phyloP scores from a whole-genome alignment of 2,329 filamentous ascomycete genomes.

The Xylaria sp. region DNA sequence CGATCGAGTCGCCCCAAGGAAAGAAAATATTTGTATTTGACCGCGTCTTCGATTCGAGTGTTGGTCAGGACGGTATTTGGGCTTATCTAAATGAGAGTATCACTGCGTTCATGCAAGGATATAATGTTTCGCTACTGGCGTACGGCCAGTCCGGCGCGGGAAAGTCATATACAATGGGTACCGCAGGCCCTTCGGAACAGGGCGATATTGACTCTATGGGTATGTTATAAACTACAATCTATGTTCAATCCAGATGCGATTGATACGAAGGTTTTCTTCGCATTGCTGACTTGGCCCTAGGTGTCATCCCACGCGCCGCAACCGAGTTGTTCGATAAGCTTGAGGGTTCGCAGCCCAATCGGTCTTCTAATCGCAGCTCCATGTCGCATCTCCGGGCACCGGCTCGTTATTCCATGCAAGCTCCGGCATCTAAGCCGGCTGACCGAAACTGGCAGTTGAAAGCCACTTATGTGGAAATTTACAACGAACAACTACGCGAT shows the following conservation, averaged over 20 bases:
- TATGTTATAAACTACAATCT: slow-evolving; percentile 41
- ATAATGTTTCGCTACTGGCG: slow-evolving; percentile 95
- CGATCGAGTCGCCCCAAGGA: slow-evolving; percentile 86
- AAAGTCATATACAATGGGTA: slow-evolving; percentile 99
- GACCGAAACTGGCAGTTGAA: slow-evolving; percentile 87
- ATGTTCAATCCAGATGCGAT: neutral
- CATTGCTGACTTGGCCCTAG: slow-evolving; percentile 41
- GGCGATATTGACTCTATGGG: slow-evolving; percentile 68
- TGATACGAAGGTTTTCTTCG: neutral
- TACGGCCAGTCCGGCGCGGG: slow-evolving; percentile 97
- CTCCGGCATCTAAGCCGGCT: slow-evolving; percentile 36
- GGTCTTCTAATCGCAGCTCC: slow-evolving; percentile 53
- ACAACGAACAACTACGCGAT: slow-evolving; percentile 93
- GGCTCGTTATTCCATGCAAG: slow-evolving; percentile 64
- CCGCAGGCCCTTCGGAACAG: slow-evolving; percentile 77
- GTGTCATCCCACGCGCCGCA: slow-evolving; percentile 92
- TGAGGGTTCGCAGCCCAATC: slow-evolving; percentile 43
- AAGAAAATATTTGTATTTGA: slow-evolving; percentile 96
- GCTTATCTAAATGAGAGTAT: slow-evolving; percentile 90
- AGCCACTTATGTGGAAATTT: slow-evolving; percentile 95
- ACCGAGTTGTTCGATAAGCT: slow-evolving; percentile 83
- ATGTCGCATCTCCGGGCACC: slow-evolving; percentile 77
- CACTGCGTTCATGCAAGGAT: slow-evolving; percentile 84
- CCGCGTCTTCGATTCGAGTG: slow-evolving; percentile 79
- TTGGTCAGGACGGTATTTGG: slow-evolving; percentile 86